Evolutionary conservation across 495 filamentous ascomycete genomes (phyloP).

Genomic region (Annulohypoxylon maeteangense): DNA sequence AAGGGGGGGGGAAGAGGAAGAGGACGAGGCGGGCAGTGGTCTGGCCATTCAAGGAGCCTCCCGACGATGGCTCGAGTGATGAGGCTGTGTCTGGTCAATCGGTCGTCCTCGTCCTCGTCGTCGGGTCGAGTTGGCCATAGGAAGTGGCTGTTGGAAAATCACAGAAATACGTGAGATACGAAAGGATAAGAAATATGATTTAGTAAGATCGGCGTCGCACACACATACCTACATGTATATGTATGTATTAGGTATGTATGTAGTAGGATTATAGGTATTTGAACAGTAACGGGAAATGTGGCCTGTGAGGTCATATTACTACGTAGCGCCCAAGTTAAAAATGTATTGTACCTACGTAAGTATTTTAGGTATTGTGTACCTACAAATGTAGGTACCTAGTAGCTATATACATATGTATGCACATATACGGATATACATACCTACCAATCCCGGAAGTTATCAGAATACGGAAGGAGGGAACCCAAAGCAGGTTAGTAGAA

Average conservation of each 20-base stretch:
- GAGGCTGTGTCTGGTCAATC: slow-evolving; percentile 8
- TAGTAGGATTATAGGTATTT: background rate
- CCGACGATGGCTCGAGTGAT: slow-evolving; percentile 20
- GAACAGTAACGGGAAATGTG: slow-evolving; percentile 20
- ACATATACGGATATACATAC: no score
- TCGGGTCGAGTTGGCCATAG: slow-evolving; percentile 34
- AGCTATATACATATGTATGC: no score
- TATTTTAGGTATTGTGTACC: no score
- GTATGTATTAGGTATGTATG: background rate
- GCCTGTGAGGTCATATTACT: slow-evolving; percentile 45
- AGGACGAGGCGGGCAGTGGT: slow-evolving; percentile 25
- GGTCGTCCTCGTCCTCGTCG: slow-evolving; percentile 20
- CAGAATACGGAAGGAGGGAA: no score
- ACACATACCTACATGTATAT: background rate
- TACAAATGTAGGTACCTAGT: no score
- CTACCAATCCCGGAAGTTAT: no score
- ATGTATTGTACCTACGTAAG: no score
- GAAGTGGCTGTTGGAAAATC: background rate
- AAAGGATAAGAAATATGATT: background rate
- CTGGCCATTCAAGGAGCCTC: slow-evolving; percentile 42
- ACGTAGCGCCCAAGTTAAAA: slow-evolving; percentile 20
- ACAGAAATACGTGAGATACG: background rate
- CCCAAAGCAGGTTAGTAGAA: background rate
- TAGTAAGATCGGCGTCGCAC: slow-evolving; percentile 24
- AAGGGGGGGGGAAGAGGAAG: slow-evolving; percentile 11